phyloP scores from a whole-genome alignment of 345 rosid species.

The Carallia brachiata region DNA sequence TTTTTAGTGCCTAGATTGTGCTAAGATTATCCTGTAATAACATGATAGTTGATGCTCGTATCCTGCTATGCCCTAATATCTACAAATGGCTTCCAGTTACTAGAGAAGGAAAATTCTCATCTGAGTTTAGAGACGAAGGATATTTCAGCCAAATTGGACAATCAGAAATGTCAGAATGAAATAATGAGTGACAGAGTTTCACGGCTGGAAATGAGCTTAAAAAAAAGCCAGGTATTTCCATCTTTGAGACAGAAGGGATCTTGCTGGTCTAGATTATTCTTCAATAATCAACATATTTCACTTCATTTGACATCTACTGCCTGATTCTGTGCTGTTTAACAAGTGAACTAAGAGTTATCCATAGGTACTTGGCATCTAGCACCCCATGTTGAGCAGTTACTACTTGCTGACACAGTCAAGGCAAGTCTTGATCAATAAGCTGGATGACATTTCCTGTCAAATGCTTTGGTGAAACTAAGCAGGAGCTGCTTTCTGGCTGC shows the following conservation, averaged over 20 bases:
- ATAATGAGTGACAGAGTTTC: conserved; percentile 47
- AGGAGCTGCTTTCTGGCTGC: background rate
- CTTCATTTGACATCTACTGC: background rate
- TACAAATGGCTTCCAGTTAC: conserved; percentile 42
- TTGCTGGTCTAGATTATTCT: background rate
- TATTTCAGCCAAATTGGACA: conserved; percentile 44
- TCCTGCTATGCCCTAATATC: conserved; percentile 6
- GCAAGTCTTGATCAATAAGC: too few species aligned
- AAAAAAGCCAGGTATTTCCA: conserved; percentile 55
- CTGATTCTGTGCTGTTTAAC: too few species aligned
- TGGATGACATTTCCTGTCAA: background rate
- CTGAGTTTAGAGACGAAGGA: conserved; percentile 54
- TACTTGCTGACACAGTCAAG: background rate
- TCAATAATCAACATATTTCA: background rate
- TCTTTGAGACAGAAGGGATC: background rate
- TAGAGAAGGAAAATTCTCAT: conserved; percentile 67
- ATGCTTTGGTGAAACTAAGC: background rate
- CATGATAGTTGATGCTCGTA: background rate
- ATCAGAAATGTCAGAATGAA: conserved; percentile 53
- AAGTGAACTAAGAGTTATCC: too few species aligned
- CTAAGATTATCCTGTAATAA: background rate
- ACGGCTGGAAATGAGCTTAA: conserved; percentile 46
- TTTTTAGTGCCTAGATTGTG: conserved; percentile 2
- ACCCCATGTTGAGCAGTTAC: background rate
- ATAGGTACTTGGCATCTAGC: background rate